Base-by-base conservation (phyloP, 2,329 filamentous ascomycete species). In the Cercospora janseana region DNA sequence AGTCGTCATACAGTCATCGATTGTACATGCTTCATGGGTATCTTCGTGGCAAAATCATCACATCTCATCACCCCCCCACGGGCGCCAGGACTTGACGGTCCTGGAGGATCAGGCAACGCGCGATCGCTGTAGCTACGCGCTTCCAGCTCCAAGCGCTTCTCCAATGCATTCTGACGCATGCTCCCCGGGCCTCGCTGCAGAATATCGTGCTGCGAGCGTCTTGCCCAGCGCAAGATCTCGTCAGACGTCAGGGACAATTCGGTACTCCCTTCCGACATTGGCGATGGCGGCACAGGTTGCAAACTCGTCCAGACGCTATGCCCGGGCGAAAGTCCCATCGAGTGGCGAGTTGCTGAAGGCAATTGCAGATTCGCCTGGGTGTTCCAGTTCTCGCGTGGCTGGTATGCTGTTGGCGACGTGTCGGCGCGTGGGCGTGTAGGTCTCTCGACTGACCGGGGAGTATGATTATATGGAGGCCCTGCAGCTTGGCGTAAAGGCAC, bases 41-140 rank as follows among this genome's bases (percentile, higher is more conserved):
- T n/a, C n/a, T n/a, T n/a, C n/a, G n/a, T n/a, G n/a, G n/a, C n/a
- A n/a, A n/a, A n/a, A n/a, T n/a, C 18, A 12, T 18, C 20, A 18
- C 10, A 18, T 21, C 12, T 38, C 20, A 38, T 18, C 18, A 18
- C 24, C 20, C 18, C 34, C 13, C 34, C 18, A n/a, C 20, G n/a
- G 5, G 20, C 9, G 18, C 34, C 21, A 23, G 34, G 18, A 4
- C 34, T 23, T 21, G n/a, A n/a, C n/a, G n/a, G n/a, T n/a, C n/a
- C 29, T 32, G 40, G 40, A 1, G 40, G 24, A 15, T 28, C 16
- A 8, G 40, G 40, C 40, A 43, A 43, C 4, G 40, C 40, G 8
- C 40, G 40, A 43, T 43, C 40, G 23, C 40, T 43, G 16, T 43
- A 43, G 26, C 26, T 43, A 5, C 40, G 40, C 9, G 26, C 40